These are phyloP conservation scores for Pueraria montana DNA, from an alignment of 306 rosid species.

Conservation along the genomic window DNA sequence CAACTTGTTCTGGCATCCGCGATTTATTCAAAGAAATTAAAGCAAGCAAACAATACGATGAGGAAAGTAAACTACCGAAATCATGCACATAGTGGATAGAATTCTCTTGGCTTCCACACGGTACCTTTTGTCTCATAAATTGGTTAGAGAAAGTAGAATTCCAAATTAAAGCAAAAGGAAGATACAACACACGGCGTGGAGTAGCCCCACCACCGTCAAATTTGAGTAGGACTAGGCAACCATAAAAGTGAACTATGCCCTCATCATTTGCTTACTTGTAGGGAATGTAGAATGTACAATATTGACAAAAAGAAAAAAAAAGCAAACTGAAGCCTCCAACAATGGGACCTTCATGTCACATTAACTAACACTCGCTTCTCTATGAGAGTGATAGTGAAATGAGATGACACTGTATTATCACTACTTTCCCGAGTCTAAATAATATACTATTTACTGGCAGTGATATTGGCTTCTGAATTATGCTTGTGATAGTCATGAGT, in stretches of 20 bases:
- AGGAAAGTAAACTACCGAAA: background rate
- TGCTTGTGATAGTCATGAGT: background rate
- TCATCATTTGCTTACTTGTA: slow-evolving; percentile 50
- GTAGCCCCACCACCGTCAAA: slow-evolving; percentile 43
- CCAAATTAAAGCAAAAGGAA: slow-evolving; percentile 46
- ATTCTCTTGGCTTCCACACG: slow-evolving; percentile 29
- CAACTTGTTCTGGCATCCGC: slow-evolving; percentile 40
- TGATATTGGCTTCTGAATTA: background rate
- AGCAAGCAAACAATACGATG: slow-evolving; percentile 14
- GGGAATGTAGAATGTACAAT: slow-evolving; percentile 40
- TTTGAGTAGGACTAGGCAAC: slow-evolving; percentile 44
- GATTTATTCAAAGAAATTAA: slow-evolving; percentile 47
- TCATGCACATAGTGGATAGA: slow-evolving; percentile 33
- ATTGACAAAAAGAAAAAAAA: slow-evolving; percentile 1
- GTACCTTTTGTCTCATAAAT: slow-evolving; percentile 39
- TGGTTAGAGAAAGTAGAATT: slow-evolving; percentile 31
- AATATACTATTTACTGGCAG: background rate
- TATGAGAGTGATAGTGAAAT: background rate
- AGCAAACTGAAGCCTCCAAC: slow-evolving; percentile 36
- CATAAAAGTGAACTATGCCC: slow-evolving; percentile 43
- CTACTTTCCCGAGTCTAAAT: no score
- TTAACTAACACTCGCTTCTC: background rate
- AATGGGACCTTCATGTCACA: slow-evolving; percentile 4
- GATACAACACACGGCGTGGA: slow-evolving; percentile 33
- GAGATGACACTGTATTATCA: background rate